Percentiles rank a stretch among this genome's conserved stretches.
Conservation (phyloP, 768 basidiomycete genomes). For the Saitozyma sp. region DNA sequence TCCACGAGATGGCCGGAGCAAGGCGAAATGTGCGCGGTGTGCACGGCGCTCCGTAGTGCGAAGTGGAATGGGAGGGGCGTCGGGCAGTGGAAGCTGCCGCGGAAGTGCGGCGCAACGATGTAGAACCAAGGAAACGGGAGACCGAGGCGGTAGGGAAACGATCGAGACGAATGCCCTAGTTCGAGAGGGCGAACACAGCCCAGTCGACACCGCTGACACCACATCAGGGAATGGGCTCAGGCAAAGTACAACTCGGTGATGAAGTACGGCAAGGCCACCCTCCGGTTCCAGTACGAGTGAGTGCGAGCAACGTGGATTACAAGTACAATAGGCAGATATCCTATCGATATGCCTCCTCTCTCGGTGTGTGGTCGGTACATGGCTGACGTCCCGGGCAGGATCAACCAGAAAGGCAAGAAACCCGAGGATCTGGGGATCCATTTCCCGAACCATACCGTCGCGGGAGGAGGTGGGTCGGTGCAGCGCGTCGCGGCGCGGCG, state of each 20-base stretch:
- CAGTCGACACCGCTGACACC: background rate
- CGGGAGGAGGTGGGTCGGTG: conserved; percentile 38
- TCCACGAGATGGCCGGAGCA: too few relatives aligned
- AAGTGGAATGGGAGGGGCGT: too few relatives aligned
- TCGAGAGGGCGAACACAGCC: too few relatives aligned
- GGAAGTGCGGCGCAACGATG: background rate
- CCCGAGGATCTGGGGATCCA: conserved; percentile 26
- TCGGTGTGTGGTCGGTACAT: background rate
- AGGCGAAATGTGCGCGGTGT: too few relatives aligned
- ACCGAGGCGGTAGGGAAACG: background rate
- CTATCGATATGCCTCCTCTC: background rate
- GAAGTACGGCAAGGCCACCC: conserved; percentile 22
- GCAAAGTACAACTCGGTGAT: conserved; percentile 33
- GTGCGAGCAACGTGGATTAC: conserved; percentile 2
- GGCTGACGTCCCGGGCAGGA: conserved; percentile 8
- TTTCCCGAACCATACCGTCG: conserved; percentile 40
- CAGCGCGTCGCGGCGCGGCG: too few relatives aligned
- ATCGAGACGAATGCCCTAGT: too few relatives aligned
- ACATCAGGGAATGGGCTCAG: conserved; percentile 28
- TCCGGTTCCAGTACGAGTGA: conserved; percentile 33
- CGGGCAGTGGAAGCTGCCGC: too few relatives aligned
- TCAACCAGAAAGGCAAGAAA: conserved; percentile 16
- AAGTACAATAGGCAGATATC: background rate
- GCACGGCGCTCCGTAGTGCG: too few relatives aligned
- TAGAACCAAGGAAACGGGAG: background rate